Percentiles rank a stretch among this genome's conserved stretches.
Evolutionary conservation across 2,329 filamentous ascomycete species (phyloP).

Genomic region (Penicillium concentricum): DNA sequence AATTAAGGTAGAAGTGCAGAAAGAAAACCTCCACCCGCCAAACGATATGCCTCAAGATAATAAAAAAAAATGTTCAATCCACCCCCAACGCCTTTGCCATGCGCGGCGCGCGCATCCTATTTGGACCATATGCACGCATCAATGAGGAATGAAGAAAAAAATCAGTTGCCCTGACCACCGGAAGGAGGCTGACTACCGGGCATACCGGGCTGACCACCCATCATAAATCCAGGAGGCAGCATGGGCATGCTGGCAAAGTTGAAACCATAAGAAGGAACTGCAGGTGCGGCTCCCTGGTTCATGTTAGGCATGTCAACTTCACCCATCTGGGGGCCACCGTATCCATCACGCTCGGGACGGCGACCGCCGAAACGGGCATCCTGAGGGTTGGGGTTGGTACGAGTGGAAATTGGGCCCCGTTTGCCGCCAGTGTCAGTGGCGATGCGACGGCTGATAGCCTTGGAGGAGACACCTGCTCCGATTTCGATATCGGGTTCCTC

Average conservation of each 20-base stretch:
- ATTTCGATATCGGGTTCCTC: conserved; percentile 99
- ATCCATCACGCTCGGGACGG: conserved; percentile 35
- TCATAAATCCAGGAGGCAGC: conserved; percentile 50
- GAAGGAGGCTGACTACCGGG: conserved; percentile 37
- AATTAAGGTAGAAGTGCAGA: conserved; percentile 1
- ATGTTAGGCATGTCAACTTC: conserved; percentile 35
- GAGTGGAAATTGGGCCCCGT: conserved; percentile 50
- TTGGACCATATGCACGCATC: conserved; percentile 3
- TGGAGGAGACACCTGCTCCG: conserved; percentile 92
- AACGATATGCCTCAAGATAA: conserved; percentile 4
- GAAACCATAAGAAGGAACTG: conserved; percentile 57
- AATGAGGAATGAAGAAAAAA: conserved; percentile 8
- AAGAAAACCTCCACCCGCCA: conserved; percentile 3
- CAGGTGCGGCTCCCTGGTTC: conserved; percentile 52
- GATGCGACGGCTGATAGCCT: conserved; percentile 59
- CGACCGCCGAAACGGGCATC: conserved; percentile 30
- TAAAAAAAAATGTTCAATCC: neutral
- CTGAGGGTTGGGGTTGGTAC: conserved; percentile 29
- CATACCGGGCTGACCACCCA: conserved; percentile 38
- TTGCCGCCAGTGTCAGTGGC: conserved; percentile 52
- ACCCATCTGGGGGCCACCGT: conserved; percentile 19
- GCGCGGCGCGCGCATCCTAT: conserved; percentile 1
- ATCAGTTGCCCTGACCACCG: conserved; percentile 37
- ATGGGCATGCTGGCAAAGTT: conserved; percentile 51
- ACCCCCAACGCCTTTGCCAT: conserved; percentile 9